Conservation (phyloP, 2,329 filamentous ascomycete species). For the Neofusicoccum kwambonambiense region DNA sequence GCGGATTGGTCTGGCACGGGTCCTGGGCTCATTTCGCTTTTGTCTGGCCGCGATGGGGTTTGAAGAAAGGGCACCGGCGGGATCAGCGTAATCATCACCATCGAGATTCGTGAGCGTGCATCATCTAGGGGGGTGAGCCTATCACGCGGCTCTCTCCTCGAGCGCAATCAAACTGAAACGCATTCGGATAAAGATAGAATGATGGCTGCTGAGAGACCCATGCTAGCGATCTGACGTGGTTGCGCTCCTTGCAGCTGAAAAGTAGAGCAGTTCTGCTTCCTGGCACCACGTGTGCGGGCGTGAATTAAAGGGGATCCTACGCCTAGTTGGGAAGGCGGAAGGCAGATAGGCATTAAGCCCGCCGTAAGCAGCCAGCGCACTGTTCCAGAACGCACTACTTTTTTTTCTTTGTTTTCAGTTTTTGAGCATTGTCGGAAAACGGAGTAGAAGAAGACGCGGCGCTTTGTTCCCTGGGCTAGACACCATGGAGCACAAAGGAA, state of each 20-base stretch:
- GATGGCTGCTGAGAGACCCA: not conserved
- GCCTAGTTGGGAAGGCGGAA: constrained; percentile 4
- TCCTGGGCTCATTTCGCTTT: constrained; percentile 11
- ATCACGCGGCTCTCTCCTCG: not conserved
- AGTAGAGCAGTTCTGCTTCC: not conserved
- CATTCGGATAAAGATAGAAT: not conserved
- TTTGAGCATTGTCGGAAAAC: not conserved
- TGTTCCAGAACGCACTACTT: not conserved
- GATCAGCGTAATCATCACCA: too few relatives aligned
- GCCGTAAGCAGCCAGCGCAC: not conserved
- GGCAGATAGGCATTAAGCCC: not conserved
- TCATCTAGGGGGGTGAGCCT: not conserved
- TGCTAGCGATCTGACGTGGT: not conserved
- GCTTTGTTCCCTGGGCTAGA: too few relatives aligned
- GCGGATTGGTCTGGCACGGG: not conserved
- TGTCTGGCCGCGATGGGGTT: not conserved
- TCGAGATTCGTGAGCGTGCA: too few relatives aligned
- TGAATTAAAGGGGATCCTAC: not conserved
- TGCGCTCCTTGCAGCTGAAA: too few relatives aligned
- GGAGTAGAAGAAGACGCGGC: not conserved
- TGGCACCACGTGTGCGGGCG: not conserved
- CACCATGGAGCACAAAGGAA: too few relatives aligned
- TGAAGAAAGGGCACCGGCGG: not conserved
- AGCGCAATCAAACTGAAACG: not conserved
- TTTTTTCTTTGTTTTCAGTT: not conserved